A percentile compares a stretch with the other conserved stretches of the same genome.
Conservation (phyloP, 441 rosid genomes). For the Populus hybrid region DNA sequence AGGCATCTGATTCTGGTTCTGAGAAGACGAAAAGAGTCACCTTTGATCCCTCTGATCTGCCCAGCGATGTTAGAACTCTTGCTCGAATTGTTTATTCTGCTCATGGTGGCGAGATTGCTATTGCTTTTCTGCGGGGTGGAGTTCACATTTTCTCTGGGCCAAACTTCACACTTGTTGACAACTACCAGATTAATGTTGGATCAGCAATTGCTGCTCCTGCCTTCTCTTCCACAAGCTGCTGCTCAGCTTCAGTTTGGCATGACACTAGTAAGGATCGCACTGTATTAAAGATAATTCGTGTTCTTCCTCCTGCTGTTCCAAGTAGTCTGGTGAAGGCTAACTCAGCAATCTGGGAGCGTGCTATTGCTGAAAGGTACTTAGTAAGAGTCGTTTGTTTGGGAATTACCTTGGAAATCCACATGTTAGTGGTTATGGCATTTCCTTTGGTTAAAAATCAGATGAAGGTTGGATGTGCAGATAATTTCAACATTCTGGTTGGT, state of each 20-base stretch:
- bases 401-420: background rate
- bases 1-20: constrained; percentile 47
- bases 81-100: constrained; percentile 97
- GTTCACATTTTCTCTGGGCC: constrained; percentile 99
- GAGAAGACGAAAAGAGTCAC: constrained; percentile 68
- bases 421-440: background rate
- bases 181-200: constrained; percentile 94
- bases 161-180: constrained; percentile 79
- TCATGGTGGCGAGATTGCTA: constrained; percentile 98
- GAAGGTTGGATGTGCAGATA: background rate
- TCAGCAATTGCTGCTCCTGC: constrained; percentile 99
- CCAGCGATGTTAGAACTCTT: constrained; percentile 94
- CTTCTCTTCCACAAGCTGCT: constrained; percentile 98
- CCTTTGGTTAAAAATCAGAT: background rate
- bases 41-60: constrained; percentile 98
- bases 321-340: constrained; percentile 73
- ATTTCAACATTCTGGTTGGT: constrained; percentile 3
- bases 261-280: constrained; percentile 81
- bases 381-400: background rate
- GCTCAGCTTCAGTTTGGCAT: constrained; percentile 99
- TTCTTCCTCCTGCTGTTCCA: constrained; percentile 93
- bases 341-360: constrained; percentile 90
- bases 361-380: constrained; percentile 95
- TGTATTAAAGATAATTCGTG: constrained; percentile 87
- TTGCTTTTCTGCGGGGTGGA: constrained; percentile 96